Conservation (phyloP, 2,329 filamentous ascomycete genomes). For the Chaetomiaceae sp. region DNA sequence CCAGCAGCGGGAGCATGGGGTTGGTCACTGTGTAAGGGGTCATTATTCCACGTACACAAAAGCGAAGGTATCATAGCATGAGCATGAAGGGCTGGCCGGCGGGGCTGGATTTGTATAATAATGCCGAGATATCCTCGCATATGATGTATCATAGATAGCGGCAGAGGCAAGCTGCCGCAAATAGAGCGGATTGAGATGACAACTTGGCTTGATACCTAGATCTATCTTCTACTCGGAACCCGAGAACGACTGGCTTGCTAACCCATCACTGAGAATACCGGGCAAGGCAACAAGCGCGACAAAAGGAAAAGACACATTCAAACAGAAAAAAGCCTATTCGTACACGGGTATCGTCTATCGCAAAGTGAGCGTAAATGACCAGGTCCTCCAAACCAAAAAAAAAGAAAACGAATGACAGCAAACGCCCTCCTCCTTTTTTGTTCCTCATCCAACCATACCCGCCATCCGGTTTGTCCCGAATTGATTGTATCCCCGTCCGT, state of each 20-base stretch:
- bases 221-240: too few species aligned
- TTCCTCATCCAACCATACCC: background rate
- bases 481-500: background rate
- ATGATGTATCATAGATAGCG: slow-evolving; percentile 3
- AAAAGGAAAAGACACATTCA: too few species aligned
- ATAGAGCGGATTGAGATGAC: too few species aligned
- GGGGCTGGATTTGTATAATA: background rate
- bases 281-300: too few species aligned
- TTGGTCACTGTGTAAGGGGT: background rate
- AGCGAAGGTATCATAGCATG: background rate
- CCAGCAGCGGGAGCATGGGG: background rate
- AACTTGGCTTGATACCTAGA: too few species aligned
- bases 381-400: background rate
- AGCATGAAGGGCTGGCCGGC: too few species aligned
- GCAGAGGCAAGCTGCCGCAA: background rate
- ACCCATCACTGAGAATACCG: too few species aligned
- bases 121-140: background rate
- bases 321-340: slow-evolving; percentile 25
- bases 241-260: too few species aligned
- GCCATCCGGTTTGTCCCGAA: background rate
- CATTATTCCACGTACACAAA: background rate
- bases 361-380: background rate
- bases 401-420: background rate
- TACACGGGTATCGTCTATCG: slow-evolving; percentile 16
- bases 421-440: background rate